These are phyloP conservation scores for Candida ficus DNA, from an alignment of 805 yeast species.

Conservation along the genomic window DNA sequence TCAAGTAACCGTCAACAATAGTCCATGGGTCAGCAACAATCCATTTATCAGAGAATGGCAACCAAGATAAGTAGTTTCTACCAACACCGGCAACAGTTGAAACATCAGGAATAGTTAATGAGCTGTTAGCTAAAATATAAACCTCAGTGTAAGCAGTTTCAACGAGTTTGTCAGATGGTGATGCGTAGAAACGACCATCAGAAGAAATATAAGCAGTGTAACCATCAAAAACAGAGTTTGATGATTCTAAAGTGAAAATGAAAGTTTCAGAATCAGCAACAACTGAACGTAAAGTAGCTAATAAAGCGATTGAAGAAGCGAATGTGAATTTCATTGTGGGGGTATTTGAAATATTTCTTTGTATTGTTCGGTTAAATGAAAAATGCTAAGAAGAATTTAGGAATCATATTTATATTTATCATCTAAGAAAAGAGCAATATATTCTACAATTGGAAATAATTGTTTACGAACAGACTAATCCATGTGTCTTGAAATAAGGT, in stretches of 20 bases:
- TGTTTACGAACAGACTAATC: no score
- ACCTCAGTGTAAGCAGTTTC: neutral
- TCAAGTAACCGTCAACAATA: conserved; percentile 11
- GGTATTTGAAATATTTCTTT: neutral
- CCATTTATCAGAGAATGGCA: neutral
- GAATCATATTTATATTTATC: no score
- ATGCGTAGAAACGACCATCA: neutral
- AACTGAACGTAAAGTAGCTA: neutral
- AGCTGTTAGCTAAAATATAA: no score
- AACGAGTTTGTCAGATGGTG: neutral
- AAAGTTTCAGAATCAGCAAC: conserved; percentile 5
- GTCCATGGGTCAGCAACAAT: conserved; percentile 8
- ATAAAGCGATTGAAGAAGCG: neutral
- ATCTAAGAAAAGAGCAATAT: no score
- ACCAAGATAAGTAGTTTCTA: neutral
- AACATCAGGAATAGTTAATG: neutral
- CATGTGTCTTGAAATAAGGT: no score
- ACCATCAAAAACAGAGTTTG: neutral
- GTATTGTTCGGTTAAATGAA: no score
- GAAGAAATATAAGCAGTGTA: neutral
- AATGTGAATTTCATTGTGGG: neutral
- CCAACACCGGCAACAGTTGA: neutral
- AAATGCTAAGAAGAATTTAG: no score
- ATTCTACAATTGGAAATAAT: no score
- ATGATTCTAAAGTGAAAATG: neutral